Base-by-base conservation (phyloP, 371 early-diverging fungal species). In the Haplosporangium sp. region DNA sequence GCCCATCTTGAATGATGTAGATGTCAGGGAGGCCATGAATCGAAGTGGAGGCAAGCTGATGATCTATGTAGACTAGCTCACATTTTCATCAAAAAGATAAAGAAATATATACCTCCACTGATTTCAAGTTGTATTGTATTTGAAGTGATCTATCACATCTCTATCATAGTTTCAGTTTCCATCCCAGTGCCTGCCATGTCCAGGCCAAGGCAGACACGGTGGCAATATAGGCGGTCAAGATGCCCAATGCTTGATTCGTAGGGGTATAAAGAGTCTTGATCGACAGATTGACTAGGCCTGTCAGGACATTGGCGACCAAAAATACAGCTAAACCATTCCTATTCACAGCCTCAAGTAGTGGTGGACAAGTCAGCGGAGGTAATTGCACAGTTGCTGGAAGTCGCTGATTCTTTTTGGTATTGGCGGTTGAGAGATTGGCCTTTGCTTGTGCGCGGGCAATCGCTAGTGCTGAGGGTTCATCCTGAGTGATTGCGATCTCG, bases 221-320 rank as follows among this genome's bases (percentile, higher is more conserved):
- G 14, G 41, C 41, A 23, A 64, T 56, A 43, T 96, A 95, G 1
- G 60, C 71, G 0, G 71, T 64, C 59, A 94, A 72, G 7, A 95
- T 84, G 1, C 64, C 56, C 21, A 85, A 63, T 0, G 94, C 85
- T 20, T 74, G 57, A 8, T 64, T n/a, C 20, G 82, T 71, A 5
- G 72, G 67, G 29, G 84, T 77, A 66, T 87, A 85, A 10, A 96
- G 83, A 1, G 97, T 95, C 65, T 91, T 79, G 11, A 92, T 77
- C 7, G 86, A 75, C 64, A 96, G 59, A 72, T 97, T 97, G 23
- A 95, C 84, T 0, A 88, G 55, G 2, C 97, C 97, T 10, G 96
- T 97, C 52, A 93, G 68, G 7, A 96, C 47, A 74, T 97, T 97
- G 42, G 94, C 96, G 62, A 96, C 73, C 57, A 98, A 72, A 81